Percentiles rank a stretch among this genome's conserved stretches.
Conservation (phyloP, 73 alveolate species). For the Durusdinium trenchii region DNA sequence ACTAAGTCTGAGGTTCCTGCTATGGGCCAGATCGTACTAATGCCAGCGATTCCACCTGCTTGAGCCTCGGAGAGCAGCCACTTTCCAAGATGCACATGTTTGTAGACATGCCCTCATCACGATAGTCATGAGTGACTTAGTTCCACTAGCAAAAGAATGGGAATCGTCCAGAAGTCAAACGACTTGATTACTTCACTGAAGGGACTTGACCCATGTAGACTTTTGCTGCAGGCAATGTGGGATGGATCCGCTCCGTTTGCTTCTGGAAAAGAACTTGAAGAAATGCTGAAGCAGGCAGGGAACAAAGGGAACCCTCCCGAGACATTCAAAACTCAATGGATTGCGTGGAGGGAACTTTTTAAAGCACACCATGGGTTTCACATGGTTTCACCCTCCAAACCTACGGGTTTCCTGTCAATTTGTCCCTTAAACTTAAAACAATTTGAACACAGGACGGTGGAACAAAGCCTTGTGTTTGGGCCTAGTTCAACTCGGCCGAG, state of each 20-base stretch:
- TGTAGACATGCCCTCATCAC: background rate
- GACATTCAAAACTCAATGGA: no score
- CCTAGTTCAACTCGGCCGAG: background rate
- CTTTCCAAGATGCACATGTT: background rate
- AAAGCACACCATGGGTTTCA: no score
- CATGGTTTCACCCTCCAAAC: no score
- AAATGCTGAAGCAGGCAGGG: constrained; percentile 60
- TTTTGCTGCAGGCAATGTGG: constrained; percentile 55
- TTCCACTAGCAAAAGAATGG: no score
- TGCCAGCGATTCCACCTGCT: constrained; percentile 62
- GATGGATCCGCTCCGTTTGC: constrained; percentile 28
- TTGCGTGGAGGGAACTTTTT: no score
- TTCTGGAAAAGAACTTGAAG: constrained; percentile 77
- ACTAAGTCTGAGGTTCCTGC: constrained; percentile 15
- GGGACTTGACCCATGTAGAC: background rate
- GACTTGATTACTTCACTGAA: no score
- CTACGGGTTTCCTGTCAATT: no score
- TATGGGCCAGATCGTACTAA: constrained; percentile 52
- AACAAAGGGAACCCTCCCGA: background rate
- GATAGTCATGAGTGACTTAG: no score
- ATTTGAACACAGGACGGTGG: no score
- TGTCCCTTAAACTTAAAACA: no score
- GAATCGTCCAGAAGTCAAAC: no score
- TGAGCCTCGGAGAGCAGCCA: background rate
- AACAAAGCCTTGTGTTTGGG: background rate